Conservation (phyloP, 2,329 filamentous ascomycete genomes). For the Alternaria sp. region DNA sequence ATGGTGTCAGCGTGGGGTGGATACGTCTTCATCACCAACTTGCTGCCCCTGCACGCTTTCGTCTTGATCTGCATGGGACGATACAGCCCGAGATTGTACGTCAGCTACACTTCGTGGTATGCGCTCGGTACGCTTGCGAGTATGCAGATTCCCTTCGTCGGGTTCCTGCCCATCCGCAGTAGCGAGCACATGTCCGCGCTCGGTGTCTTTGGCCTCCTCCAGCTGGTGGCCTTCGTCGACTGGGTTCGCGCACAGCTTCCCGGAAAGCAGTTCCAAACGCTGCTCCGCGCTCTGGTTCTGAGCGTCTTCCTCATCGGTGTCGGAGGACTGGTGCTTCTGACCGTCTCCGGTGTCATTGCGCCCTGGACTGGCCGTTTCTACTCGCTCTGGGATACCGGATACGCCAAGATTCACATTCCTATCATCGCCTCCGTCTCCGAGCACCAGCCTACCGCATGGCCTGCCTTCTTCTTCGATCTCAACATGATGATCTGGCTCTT, state of each 20-base stretch:
- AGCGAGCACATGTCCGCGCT: conserved; percentile 98
- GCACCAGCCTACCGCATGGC: conserved; percentile 98
- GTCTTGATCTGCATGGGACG: conserved; percentile 96
- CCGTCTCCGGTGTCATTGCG: conserved; percentile 87
- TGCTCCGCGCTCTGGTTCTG: conserved; percentile 78
- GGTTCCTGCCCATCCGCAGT: conserved; percentile 93
- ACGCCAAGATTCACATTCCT: conserved; percentile 98
- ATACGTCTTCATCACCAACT: conserved; percentile 98
- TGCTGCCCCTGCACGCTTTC: conserved; percentile 92
- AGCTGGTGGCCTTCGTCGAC: conserved; percentile 90
- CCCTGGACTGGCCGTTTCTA: conserved; percentile 99
- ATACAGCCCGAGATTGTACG: conserved; percentile 92
- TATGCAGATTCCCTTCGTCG: conserved; percentile 99
- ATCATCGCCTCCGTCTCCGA: conserved; percentile 99
- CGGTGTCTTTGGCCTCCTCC: conserved; percentile 93
- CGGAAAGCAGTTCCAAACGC: conserved; percentile 90
- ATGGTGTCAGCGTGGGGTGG: conserved; percentile 99
- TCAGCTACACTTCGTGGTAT: conserved; percentile 98
- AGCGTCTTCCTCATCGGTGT: conserved; percentile 76
- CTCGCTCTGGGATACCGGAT: conserved; percentile 97
- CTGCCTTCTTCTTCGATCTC: conserved; percentile 98
- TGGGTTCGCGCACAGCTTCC: conserved; percentile 88
- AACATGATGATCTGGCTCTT: conserved; percentile 99
- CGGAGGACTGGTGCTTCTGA: conserved; percentile 78
- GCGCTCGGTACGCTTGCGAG: conserved; percentile 92